A percentile compares a stretch with the other conserved stretches of the same genome.
Evolutionary conservation across 2,329 filamentous ascomycete species (phyloP).

Genomic region (Apiospora kogelbergensis): DNA sequence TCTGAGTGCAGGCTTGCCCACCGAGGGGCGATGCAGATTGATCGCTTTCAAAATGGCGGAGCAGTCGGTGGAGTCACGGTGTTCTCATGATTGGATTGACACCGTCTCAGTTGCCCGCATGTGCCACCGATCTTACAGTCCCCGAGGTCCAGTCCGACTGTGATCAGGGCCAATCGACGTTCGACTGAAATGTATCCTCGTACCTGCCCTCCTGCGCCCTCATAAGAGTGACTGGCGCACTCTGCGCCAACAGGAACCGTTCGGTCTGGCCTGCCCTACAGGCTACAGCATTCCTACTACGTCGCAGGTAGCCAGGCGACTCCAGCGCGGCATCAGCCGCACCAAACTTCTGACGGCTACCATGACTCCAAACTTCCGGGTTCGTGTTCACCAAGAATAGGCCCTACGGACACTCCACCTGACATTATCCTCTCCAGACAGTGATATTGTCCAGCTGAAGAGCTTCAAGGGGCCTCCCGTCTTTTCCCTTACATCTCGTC

Average conservation of each 20-base stretch:
- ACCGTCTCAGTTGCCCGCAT: not conserved
- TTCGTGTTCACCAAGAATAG: constrained; percentile 11
- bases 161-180: not conserved
- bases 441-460: constrained; percentile 19
- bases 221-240: not conserved
- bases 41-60: not conserved
- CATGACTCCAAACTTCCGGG: constrained; percentile 27
- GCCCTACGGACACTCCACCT: constrained; percentile 33
- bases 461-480: constrained; percentile 13
- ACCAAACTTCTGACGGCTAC: constrained; percentile 30
- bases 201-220: not conserved
- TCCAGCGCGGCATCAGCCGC: constrained; percentile 32
- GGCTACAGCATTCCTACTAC: not conserved
- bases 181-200: not conserved
- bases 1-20: not conserved
- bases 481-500: not conserved
- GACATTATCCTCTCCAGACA: constrained; percentile 21
- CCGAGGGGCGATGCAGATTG: not conserved
- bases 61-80: not conserved
- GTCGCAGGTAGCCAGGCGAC: constrained; percentile 9
- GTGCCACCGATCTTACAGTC: not conserved
- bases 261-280: not conserved
- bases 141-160: not conserved
- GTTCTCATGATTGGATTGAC: not conserved
- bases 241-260: not conserved